These are phyloP conservation scores for Aspergillus brunneoviolaceus DNA, from an alignment of 2,329 filamentous ascomycete species.

Conservation along the genomic window DNA sequence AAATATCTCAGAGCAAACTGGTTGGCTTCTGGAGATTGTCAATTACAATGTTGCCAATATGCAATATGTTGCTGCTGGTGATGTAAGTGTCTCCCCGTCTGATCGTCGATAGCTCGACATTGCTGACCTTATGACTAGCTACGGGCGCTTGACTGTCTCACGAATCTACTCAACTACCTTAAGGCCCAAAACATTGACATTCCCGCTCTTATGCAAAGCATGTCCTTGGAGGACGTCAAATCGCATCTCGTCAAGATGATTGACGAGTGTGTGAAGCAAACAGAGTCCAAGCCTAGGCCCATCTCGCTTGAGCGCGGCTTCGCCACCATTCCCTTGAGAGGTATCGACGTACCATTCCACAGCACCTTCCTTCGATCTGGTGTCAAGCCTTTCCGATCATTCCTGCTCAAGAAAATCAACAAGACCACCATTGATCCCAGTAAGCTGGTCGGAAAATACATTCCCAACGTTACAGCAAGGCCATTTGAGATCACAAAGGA, in stretches of 20 bases:
- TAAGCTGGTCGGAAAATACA: constrained; percentile 97
- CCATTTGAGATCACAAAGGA: constrained; percentile 96
- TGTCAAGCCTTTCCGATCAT: constrained; percentile 97
- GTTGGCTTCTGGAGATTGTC: constrained; percentile 97
- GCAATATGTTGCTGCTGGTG: constrained; percentile 68
- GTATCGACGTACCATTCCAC: constrained; percentile 99
- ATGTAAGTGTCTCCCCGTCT: constrained; percentile 45
- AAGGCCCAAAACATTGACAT: constrained; percentile 98
- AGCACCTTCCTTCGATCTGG: constrained; percentile 96
- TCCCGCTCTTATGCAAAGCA: constrained; percentile 80
- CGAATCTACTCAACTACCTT: constrained; percentile 87
- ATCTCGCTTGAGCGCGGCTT: constrained; percentile 91
- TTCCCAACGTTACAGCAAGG: constrained; percentile 94
- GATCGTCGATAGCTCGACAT: not conserved
- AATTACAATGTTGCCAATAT: constrained; percentile 80
- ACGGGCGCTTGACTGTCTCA: constrained; percentile 64
- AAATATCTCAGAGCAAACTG: constrained; percentile 89
- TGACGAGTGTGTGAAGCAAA: constrained; percentile 80
- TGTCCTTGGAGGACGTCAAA: constrained; percentile 88
- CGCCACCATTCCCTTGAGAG: constrained; percentile 92
- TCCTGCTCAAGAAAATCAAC: constrained; percentile 99
- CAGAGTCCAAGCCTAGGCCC: constrained; percentile 82
- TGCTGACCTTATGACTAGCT: constrained; percentile 41
- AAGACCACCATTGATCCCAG: constrained; percentile 97
- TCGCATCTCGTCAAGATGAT: constrained; percentile 88